These are phyloP conservation scores for Hypoxylon fragiforme DNA, from an alignment of 495 filamentous ascomycete species.

Conservation along the genomic window DNA sequence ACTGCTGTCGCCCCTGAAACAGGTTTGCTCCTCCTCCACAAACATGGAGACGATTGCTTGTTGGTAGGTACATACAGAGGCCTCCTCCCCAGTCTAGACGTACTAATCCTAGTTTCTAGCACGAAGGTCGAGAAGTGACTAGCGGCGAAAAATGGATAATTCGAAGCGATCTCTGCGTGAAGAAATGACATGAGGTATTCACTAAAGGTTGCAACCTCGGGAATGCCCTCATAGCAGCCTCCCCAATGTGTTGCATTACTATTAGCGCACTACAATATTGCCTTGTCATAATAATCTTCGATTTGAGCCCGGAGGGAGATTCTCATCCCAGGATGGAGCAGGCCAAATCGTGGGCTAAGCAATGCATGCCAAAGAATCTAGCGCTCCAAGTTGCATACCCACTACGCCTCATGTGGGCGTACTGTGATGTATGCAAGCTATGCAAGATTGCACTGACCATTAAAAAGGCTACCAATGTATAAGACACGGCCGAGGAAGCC, in stretches of 20 bases:
- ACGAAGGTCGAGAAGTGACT: constrained; percentile 80
- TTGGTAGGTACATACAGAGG: constrained; percentile 46
- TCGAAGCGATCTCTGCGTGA: constrained; percentile 82
- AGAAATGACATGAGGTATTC: constrained; percentile 20
- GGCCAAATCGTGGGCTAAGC: too few relatives aligned
- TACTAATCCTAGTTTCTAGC: constrained; percentile 41
- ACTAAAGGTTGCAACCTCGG: constrained; percentile 7
- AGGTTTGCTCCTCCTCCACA: constrained; percentile 84
- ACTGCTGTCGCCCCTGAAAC: constrained; percentile 73
- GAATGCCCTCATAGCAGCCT: constrained; percentile 36
- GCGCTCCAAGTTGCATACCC: background rate
- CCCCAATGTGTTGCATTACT: too few relatives aligned
- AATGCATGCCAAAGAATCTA: background rate
- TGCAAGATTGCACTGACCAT: background rate
- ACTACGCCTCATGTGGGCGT: background rate
- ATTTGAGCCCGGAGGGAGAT: too few relatives aligned
- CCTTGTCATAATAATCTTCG: too few relatives aligned
- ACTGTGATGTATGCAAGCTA: background rate
- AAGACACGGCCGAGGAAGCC: too few relatives aligned
- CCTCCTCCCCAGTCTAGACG: background rate
- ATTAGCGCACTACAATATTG: too few relatives aligned
- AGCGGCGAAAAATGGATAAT: constrained; percentile 93
- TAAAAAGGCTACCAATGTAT: too few relatives aligned
- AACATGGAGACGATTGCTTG: constrained; percentile 86
- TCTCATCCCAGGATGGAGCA: too few relatives aligned